A percentile compares a stretch with the other conserved stretches of the same genome.
phyloP scores from a whole-genome alignment of 805 yeast species.

The Candida manassasensis region DNA sequence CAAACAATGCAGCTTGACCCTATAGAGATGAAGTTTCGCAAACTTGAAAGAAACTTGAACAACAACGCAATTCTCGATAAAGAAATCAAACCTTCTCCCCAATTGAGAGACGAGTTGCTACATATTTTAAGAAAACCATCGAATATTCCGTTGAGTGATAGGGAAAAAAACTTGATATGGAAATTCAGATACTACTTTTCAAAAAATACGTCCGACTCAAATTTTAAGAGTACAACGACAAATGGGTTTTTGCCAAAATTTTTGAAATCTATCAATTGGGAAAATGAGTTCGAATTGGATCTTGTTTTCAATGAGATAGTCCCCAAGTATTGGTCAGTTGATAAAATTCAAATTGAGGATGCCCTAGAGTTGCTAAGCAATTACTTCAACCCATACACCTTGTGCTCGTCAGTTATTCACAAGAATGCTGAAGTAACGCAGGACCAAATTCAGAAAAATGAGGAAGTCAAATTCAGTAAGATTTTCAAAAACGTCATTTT shows the following conservation, averaged over 20 bases:
- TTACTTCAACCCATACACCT: constrained; percentile 51
- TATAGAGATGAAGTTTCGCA: constrained; percentile 80
- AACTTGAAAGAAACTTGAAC: constrained; percentile 72
- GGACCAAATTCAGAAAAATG: constrained; percentile 10
- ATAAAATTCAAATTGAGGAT: constrained; percentile 76
- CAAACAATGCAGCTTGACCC: constrained; percentile 49
- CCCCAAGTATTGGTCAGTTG: constrained; percentile 55
- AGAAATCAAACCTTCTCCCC: constrained; percentile 85
- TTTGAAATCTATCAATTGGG: constrained; percentile 84
- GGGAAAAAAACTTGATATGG: constrained; percentile 72
- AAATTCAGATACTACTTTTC: constrained; percentile 73
- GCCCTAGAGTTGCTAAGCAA: constrained; percentile 83
- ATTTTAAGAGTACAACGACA: constrained; percentile 14
- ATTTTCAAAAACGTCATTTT: constrained; percentile 43
- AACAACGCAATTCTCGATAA: constrained; percentile 72
- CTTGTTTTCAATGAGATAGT: constrained; percentile 71
- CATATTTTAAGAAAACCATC: constrained; percentile 74
- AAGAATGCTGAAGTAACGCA: constrained; percentile 9
- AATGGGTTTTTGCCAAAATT: constrained; percentile 62
- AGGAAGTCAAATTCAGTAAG: constrained; percentile 27
- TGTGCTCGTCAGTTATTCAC: constrained; percentile 11
- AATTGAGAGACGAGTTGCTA: constrained; percentile 67
- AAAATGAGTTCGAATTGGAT: constrained; percentile 70
- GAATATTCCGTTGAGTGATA: constrained; percentile 71
- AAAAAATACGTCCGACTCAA: constrained; percentile 34